phyloP scores from a whole-genome alignment of 768 basidiomycete genomes.

The Podaxis mareebaensis region DNA sequence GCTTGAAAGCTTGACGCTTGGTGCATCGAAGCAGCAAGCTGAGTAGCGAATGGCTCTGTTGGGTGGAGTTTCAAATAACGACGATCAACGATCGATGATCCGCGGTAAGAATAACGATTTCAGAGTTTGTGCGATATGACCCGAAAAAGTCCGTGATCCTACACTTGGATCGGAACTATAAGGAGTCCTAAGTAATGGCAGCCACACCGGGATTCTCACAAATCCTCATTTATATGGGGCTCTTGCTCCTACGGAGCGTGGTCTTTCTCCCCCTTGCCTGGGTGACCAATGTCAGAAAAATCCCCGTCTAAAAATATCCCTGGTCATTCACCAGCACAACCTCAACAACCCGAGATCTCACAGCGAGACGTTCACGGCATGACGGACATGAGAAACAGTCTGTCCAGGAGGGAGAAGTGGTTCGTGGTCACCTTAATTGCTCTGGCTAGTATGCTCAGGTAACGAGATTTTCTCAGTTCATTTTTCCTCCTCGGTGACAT shows the following conservation, averaged over 20 bases:
- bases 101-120: no score
- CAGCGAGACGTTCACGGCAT: not conserved
- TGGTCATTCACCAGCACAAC: not conserved
- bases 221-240: not conserved
- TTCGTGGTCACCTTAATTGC: conserved; percentile 58
- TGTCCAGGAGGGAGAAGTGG: conserved; percentile 63
- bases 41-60: no score
- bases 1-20: no score
- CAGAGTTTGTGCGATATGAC: not conserved
- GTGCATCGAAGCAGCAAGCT: no score
- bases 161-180: not conserved
- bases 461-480: not conserved
- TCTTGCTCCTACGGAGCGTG: not conserved
- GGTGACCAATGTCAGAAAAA: not conserved
- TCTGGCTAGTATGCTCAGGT: conserved; percentile 67
- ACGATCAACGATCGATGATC: no score
- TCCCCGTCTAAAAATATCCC: not conserved
- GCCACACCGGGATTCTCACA: not conserved
- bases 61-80: no score
- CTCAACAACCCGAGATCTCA: not conserved
- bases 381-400: conserved; percentile 37
- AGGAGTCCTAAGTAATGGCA: not conserved
- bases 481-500: not conserved
- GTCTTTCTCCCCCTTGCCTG: not conserved
- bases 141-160: not conserved